Percentiles rank a stretch among this genome's conserved stretches.
phyloP scores from a whole-genome alignment of 2,329 filamentous ascomycete genomes.

The Erysiphe pulchra region DNA sequence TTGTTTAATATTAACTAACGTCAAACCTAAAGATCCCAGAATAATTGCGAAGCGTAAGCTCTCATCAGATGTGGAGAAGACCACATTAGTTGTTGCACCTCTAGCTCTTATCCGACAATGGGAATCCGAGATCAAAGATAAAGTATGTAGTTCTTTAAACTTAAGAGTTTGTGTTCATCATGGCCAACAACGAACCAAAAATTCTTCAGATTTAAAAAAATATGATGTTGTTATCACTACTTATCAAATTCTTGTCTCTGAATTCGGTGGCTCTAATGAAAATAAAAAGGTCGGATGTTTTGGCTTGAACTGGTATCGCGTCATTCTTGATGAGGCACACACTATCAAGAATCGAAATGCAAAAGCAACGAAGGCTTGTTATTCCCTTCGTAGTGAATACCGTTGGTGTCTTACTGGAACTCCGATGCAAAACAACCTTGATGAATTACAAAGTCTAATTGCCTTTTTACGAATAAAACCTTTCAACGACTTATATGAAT shows the following conservation, averaged over 20 bases:
- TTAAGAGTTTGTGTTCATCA: slow-evolving; percentile 78
- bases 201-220: slow-evolving; percentile 44
- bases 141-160: slow-evolving; percentile 40
- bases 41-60: slow-evolving; percentile 38
- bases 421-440: slow-evolving; percentile 93
- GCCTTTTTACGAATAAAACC: slow-evolving; percentile 81
- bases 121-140: slow-evolving; percentile 78
- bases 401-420: slow-evolving; percentile 93
- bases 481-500: slow-evolving; percentile 61
- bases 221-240: slow-evolving; percentile 96
- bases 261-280: slow-evolving; percentile 42
- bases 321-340: slow-evolving; percentile 90
- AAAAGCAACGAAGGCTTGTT: slow-evolving; percentile 83
- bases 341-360: slow-evolving; percentile 97
- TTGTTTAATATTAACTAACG: slow-evolving; percentile 62
- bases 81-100: slow-evolving; percentile 77
- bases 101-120: slow-evolving; percentile 89
- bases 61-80: slow-evolving; percentile 43
- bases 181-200: slow-evolving; percentile 62
- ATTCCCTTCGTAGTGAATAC: slow-evolving; percentile 60
- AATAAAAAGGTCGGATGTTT: slow-evolving; percentile 60
- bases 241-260: slow-evolving; percentile 83
- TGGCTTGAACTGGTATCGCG: slow-evolving; percentile 78
- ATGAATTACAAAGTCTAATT: slow-evolving; percentile 83
- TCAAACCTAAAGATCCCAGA: slow-evolving; percentile 35